A percentile compares a stretch with the other conserved stretches of the same genome.
These are phyloP conservation scores for Dalbergia cultrata DNA, from an alignment of 306 rosid species.

Conservation along the genomic window DNA sequence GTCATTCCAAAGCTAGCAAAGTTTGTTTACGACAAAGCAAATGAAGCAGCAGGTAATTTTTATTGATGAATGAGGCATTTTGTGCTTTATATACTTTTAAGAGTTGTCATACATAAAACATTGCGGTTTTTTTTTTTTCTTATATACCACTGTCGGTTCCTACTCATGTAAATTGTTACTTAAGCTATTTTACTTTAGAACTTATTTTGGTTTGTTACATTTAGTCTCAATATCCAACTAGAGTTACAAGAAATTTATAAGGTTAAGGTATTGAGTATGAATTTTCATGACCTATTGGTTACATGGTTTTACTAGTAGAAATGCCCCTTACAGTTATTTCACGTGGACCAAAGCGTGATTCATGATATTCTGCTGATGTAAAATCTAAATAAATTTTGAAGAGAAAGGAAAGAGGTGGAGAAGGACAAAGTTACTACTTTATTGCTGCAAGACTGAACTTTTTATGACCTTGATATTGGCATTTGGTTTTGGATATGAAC, in stretches of 20 bases:
- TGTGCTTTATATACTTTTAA: background rate
- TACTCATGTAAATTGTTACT: background rate
- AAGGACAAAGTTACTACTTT: slow-evolving; percentile 8
- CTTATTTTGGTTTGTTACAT: slow-evolving; percentile 14
- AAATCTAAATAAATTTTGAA: background rate
- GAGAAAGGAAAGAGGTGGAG: background rate
- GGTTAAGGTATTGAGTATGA: background rate
- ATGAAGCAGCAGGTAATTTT: slow-evolving; percentile 75
- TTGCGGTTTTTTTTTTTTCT: background rate
- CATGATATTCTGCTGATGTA: slow-evolving; percentile 15
- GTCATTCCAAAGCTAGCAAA: slow-evolving; percentile 99
- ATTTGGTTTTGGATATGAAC: slow-evolving; percentile 23
- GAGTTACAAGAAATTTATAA: background rate
- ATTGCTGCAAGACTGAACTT: background rate
- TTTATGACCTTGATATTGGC: slow-evolving; percentile 1
- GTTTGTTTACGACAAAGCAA: slow-evolving; percentile 89
- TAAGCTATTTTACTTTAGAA: background rate
- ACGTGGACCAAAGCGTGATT: slow-evolving; percentile 24
- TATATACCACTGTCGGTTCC: background rate
- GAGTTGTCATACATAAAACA: background rate
- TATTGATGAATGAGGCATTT: slow-evolving; percentile 11
- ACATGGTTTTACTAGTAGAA: slow-evolving; percentile 15
- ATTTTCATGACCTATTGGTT: background rate
- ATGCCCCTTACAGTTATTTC: background rate
- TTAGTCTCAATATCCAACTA: background rate